Conservation (phyloP, 1,139 yeast species). For the Pichia sp. region DNA sequence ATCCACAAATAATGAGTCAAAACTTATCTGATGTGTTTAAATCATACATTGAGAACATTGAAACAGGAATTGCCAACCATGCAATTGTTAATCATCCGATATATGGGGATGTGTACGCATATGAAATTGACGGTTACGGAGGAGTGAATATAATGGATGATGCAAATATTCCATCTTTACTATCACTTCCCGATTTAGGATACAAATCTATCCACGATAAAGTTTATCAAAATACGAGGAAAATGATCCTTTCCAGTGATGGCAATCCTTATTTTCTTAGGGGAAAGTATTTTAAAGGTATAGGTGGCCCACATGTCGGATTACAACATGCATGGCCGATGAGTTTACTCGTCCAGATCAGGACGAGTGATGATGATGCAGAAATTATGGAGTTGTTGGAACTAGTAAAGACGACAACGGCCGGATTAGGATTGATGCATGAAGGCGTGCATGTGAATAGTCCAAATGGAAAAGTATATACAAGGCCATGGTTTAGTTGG, state of each 20-base stretch:
- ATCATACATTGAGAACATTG: slow-evolving; percentile 39
- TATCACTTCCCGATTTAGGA: slow-evolving; percentile 79
- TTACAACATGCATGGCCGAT: slow-evolving; percentile 84
- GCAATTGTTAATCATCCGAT: slow-evolving; percentile 63
- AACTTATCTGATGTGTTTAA: slow-evolving; percentile 23
- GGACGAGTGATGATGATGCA: slow-evolving; percentile 66
- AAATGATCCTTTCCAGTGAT: slow-evolving; percentile 58
- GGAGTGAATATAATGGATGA: slow-evolving; percentile 76
- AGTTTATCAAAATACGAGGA: slow-evolving; percentile 71
- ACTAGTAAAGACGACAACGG: slow-evolving; percentile 55
- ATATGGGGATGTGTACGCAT: slow-evolving; percentile 77
- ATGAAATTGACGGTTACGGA: slow-evolving; percentile 87
- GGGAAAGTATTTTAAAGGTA: slow-evolving; percentile 62
- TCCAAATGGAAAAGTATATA: slow-evolving; percentile 40
- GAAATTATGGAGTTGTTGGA: slow-evolving; percentile 53
- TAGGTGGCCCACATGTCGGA: slow-evolving; percentile 92
- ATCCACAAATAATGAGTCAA: slow-evolving; percentile 5
- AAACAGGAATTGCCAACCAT: slow-evolving; percentile 52
- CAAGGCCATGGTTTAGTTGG: slow-evolving; percentile 93
- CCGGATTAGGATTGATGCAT: slow-evolving; percentile 75
- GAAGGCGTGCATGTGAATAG: slow-evolving; percentile 70
- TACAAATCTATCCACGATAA: slow-evolving; percentile 46
- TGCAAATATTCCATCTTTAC: slow-evolving; percentile 79
- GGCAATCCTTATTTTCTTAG: slow-evolving; percentile 75
- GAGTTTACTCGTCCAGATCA: slow-evolving; percentile 66